Evolutionary conservation across 352 stramenopile species (phyloP).

Genomic region (Globisporangium megalacanthum): DNA sequence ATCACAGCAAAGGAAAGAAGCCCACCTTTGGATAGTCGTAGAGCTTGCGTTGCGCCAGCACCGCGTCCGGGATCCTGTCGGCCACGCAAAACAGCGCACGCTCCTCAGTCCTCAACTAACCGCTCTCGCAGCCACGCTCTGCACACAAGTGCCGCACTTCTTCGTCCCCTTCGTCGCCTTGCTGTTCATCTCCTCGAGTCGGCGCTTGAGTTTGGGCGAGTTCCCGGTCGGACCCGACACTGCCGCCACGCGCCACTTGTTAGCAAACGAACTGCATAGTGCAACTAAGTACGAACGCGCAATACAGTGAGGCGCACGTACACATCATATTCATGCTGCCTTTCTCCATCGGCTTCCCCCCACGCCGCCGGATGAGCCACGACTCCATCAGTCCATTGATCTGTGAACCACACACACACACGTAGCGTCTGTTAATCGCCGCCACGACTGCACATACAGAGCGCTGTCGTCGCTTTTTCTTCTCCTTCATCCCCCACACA

Average conservation of each 20-base stretch:
- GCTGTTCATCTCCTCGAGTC: slow-evolving; percentile 52
- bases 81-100: background rate
- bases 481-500: no score
- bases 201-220: slow-evolving; percentile 68
- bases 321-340: slow-evolving; percentile 41
- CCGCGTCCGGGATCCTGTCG: slow-evolving; percentile 13
- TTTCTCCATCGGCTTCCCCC: slow-evolving; percentile 79
- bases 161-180: slow-evolving; percentile 26
- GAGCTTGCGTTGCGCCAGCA: slow-evolving; percentile 45
- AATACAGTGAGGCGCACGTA: slow-evolving; percentile 4
- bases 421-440: background rate
- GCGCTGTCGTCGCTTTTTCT: no score
- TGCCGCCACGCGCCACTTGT: background rate
- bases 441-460: background rate
- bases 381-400: slow-evolving; percentile 85
- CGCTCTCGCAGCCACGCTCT: background rate
- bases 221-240: slow-evolving; percentile 47
- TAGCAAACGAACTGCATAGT: background rate
- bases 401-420: slow-evolving; percentile 15
- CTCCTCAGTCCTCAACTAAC: background rate
- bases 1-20: background rate
- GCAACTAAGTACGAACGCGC: background rate
- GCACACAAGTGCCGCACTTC: slow-evolving; percentile 19
- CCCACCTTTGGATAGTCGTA: slow-evolving; percentile 75
- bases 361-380: slow-evolving; percentile 75